A percentile compares a stretch with the other conserved stretches of the same genome.
These are phyloP conservation scores for Stagonosporopsis cucurbitacearum DNA, from an alignment of 2,329 filamentous ascomycete genomes.

Conservation along the genomic window DNA sequence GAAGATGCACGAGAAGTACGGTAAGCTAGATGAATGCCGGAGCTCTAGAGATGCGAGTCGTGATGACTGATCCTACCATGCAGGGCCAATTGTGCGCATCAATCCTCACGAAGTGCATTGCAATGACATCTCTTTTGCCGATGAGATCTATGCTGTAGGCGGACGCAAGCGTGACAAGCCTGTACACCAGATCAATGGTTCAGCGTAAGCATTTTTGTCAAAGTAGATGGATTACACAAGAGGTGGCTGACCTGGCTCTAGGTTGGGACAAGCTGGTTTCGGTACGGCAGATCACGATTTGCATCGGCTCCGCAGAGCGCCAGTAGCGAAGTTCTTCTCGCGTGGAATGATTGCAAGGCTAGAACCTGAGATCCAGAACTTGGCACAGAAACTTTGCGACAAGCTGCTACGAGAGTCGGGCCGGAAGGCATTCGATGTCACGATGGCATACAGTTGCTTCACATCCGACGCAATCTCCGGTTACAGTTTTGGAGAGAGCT, in stretches of 20 bases:
- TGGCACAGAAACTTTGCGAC: conserved; percentile 34
- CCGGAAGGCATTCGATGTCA: conserved; percentile 29
- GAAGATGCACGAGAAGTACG: conserved; percentile 48
- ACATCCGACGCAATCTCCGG: conserved; percentile 33
- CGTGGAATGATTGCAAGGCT: conserved; percentile 33
- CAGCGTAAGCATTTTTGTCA: conserved; percentile 23
- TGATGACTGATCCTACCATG: background rate
- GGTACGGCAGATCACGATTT: conserved; percentile 37
- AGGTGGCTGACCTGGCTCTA: background rate
- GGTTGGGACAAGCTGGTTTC: conserved; percentile 32
- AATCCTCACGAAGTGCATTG: conserved; percentile 44
- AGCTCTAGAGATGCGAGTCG: background rate
- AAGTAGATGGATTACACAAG: background rate
- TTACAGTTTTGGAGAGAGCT: conserved; percentile 34
- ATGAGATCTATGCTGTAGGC: conserved; percentile 39
- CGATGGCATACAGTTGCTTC: conserved; percentile 38
- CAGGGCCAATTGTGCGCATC: conserved; percentile 45
- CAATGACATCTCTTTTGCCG: conserved; percentile 38
- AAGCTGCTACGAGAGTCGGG: conserved; percentile 32
- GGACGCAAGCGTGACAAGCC: conserved; percentile 36
- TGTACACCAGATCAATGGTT: conserved; percentile 35
- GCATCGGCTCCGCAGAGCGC: conserved; percentile 41
- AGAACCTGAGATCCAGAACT: conserved; percentile 29
- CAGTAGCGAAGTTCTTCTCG: conserved; percentile 48
- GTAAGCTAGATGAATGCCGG: conserved; percentile 18